Base-by-base conservation (phyloP, 371 early-diverging fungal genomes). In the Syncephalastrum monosporum region DNA sequence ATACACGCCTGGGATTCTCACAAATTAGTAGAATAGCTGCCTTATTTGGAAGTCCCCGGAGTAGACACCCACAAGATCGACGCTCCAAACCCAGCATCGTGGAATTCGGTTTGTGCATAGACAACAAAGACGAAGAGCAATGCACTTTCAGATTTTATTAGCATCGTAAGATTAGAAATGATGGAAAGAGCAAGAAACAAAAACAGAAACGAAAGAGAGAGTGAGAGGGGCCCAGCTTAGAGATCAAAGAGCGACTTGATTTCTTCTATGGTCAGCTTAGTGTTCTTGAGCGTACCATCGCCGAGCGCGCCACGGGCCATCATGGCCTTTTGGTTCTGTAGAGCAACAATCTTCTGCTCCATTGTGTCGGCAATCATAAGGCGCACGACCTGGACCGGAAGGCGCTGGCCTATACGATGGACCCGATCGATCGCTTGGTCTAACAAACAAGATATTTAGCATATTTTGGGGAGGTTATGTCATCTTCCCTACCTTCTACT, bases 381-480 rank as follows among this genome's bases (percentile, higher is more conserved):
- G 60, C 86, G 68, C 21, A 75, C 74, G 13, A 88, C 85, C 38
- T 75, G 44, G 5, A 89, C 90, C 19, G 80, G 78, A 42, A 75
- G 65, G 27, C 64, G 78, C 74, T 95, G 94, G 2, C 93, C 94
- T 33, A 95, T 82, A 8, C 95, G 79, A 65, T 93, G 90, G 0
- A 92, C 88, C 64, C 96, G 83, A 65, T 95, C 96, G 56, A 94
- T 90, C 13, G 94, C 93, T 77, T 92, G 92, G 17, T 84, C 80
- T 75, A 63, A 29, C 21, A n/a, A n/a, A 25, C 17, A 44, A 49
- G 19, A 25, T 29, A 42, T 12, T 56, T 27, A 43, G 21, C 33
- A 56, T 17, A 41, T 47, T 47, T 44, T 48, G 15, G 15, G 17
- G 25, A 21, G 56, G 23, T 42, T 33, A 15, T 38, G 33, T 43